A percentile compares a stretch with the other conserved stretches of the same genome.
phyloP scores from a whole-genome alignment of 345 rosid species.

The Lepidium aucheri region DNA sequence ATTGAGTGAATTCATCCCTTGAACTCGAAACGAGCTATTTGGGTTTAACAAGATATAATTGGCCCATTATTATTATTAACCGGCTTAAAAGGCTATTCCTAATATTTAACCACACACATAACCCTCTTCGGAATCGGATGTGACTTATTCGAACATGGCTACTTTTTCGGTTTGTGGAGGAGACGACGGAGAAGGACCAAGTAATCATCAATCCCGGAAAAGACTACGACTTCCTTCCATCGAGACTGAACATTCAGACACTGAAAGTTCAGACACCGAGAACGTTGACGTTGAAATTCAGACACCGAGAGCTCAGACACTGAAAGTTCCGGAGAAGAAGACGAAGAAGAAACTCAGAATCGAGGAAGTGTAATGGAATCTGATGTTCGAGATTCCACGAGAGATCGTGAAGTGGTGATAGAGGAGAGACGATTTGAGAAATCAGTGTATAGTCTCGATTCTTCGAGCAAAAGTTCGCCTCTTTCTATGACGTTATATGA shows the following conservation, averaged over 20 bases:
- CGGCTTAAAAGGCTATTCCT: background rate
- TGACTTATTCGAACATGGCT: background rate
- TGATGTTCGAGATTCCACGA: background rate
- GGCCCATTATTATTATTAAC: background rate
- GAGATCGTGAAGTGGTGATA: background rate
- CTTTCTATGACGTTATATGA: constrained; percentile 14
- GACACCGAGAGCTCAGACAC: background rate
- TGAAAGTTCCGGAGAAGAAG: constrained; percentile 17
- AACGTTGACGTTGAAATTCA: too few relatives aligned
- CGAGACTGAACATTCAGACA: too few relatives aligned
- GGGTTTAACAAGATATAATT: too few relatives aligned
- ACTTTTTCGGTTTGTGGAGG: constrained; percentile 17
- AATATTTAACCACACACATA: background rate
- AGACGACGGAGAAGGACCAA: constrained; percentile 25
- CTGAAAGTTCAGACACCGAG: too few relatives aligned
- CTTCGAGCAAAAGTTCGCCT: constrained; percentile 3
- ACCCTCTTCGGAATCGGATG: background rate
- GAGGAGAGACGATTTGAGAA: background rate
- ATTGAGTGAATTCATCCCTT: too few relatives aligned
- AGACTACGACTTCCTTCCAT: constrained; percentile 22
- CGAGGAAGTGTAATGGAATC: background rate
- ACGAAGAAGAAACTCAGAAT: constrained; percentile 1
- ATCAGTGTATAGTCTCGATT: background rate
- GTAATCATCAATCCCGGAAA: constrained; percentile 9
- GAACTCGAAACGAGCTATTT: too few relatives aligned